Conservation (phyloP, 192 early-diverging fungal genomes). For the Cetraspora pellucida region DNA sequence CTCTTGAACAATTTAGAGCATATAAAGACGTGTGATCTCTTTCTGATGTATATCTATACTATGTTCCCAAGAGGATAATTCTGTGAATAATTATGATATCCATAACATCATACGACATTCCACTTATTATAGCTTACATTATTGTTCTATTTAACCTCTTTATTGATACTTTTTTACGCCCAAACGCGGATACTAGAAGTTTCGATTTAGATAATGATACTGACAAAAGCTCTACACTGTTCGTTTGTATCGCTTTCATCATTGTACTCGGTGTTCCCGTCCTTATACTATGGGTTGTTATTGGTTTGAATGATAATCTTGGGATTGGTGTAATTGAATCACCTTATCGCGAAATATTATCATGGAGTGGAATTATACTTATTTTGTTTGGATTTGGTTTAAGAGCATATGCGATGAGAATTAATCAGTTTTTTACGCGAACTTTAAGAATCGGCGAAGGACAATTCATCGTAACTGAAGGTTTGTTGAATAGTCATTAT, state of each 20-base stretch:
- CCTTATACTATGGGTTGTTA: neutral
- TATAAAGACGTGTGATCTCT: no score
- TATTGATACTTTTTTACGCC: neutral
- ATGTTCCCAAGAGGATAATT: no score
- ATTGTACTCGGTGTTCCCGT: neutral
- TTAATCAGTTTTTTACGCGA: slow-evolving; percentile 40
- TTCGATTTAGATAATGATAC: neutral
- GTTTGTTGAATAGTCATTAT: neutral
- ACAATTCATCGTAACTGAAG: slow-evolving; percentile 30
- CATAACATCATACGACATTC: neutral
- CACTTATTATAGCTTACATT: slow-evolving; percentile 6
- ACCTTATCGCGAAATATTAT: neutral
- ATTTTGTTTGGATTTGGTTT: slow-evolving; percentile 35
- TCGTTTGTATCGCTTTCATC: neutral
- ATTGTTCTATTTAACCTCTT: neutral
- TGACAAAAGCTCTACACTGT: neutral
- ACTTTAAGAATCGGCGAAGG: slow-evolving; percentile 37
- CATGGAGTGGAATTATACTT: slow-evolving; percentile 39
- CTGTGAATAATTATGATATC: no score
- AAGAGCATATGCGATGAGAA: slow-evolving; percentile 35
- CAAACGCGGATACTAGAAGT: neutral
- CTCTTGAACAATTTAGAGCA: no score
- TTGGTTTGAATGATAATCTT: neutral
- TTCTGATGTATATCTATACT: no score
- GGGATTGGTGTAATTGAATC: neutral